Conservation (phyloP, 345 rosid genomes). For the Litchi chinensis region DNA sequence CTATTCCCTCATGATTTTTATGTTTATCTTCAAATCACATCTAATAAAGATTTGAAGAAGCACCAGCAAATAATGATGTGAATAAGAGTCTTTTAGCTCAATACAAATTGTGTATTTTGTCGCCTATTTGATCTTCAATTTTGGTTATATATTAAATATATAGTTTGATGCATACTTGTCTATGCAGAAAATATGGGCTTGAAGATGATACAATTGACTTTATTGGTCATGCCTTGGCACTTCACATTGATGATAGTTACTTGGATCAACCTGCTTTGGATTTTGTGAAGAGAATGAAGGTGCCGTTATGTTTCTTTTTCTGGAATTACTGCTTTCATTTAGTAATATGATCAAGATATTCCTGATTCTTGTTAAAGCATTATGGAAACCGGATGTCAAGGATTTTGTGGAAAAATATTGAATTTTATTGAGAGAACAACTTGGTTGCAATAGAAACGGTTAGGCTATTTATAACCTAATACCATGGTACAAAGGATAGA, state of each 20-base stretch:
- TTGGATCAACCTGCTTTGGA: conserved; percentile 77
- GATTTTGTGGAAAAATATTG: no score
- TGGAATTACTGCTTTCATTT: neutral
- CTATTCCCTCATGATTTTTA: neutral
- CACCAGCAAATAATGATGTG: neutral
- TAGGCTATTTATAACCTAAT: no score
- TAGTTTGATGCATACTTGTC: neutral
- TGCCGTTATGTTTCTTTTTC: conserved; percentile 17
- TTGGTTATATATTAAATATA: neutral
- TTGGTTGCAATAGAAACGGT: no score
- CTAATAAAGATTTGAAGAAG: neutral
- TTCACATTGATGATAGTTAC: conserved; percentile 70
- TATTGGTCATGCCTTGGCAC: conserved; percentile 92
- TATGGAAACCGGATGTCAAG: neutral
- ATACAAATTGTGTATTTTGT: neutral
- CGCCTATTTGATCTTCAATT: neutral
- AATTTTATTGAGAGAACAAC: no score
- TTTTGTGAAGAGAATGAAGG: conserved; percentile 89
- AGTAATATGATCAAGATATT: neutral
- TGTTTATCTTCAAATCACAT: neutral
- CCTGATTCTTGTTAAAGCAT: neutral
- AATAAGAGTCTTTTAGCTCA: neutral
- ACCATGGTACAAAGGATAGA: no score
- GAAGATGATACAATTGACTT: conserved; percentile 93
- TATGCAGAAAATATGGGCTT: conserved; percentile 71